phyloP scores from a whole-genome alignment of 495 filamentous ascomycete species.

The Podospora bellae-mahoneyi region DNA sequence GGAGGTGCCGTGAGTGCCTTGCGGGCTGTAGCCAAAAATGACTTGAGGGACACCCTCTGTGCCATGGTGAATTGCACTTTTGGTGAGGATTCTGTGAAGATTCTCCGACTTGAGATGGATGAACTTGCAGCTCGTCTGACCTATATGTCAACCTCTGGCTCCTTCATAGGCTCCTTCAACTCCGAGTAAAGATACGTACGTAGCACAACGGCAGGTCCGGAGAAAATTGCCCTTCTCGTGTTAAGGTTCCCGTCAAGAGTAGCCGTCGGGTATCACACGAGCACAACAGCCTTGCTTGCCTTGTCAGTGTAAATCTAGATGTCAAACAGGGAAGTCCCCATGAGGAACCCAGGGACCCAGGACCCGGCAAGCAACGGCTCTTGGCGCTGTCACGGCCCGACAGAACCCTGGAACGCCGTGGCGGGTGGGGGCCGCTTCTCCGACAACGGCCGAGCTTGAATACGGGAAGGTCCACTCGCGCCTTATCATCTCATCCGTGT shows the following conservation, averaged over 20 bases:
- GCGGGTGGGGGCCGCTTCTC: not conserved
- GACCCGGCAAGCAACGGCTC: not conserved
- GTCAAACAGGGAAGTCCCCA: not conserved
- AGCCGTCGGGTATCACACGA: not conserved
- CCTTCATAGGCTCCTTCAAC: not conserved
- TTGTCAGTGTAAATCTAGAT: not conserved
- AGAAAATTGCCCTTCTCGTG: not conserved
- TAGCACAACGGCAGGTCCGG: too few relatives aligned
- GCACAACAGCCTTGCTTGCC: not conserved
- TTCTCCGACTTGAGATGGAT: not conserved
- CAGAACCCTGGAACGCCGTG: not conserved
- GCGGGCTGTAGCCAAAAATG: constrained; percentile 41
- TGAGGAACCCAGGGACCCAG: not conserved
- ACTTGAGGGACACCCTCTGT: constrained; percentile 27
- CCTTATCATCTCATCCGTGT: constrained; percentile 5
- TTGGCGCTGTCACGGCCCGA: not conserved
- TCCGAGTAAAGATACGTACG: not conserved
- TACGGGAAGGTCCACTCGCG: not conserved
- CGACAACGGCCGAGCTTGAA: constrained; percentile 1
- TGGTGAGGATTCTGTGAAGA: not conserved
- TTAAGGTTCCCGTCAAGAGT: not conserved
- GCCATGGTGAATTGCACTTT: constrained; percentile 12
- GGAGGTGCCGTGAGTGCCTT: constrained; percentile 39
- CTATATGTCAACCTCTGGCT: not conserved
- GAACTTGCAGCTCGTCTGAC: not conserved